Evolutionary conservation across 2,329 filamentous ascomycete species (phyloP).

Genomic region (Fusarium miscanthi): DNA sequence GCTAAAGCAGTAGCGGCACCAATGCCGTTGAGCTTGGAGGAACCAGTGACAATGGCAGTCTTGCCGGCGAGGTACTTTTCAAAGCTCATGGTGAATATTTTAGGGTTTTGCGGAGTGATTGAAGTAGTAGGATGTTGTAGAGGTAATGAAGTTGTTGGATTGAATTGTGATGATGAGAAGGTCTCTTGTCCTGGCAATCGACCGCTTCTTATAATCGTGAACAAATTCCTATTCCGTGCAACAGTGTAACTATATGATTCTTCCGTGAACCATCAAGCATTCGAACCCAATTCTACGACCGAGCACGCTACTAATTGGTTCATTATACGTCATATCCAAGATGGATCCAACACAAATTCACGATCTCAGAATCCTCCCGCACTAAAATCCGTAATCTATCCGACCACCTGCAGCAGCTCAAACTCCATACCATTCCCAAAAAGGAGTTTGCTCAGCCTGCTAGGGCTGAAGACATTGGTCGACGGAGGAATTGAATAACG

Average conservation of each 20-base stretch:
- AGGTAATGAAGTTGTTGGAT: neutral
- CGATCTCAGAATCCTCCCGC: neutral
- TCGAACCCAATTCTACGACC: neutral
- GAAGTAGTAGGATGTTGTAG: neutral
- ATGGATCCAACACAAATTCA: neutral
- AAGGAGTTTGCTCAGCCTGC: neutral
- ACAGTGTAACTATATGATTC: neutral
- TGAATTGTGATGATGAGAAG: neutral
- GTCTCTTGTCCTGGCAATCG: neutral
- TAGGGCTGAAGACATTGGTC: neutral
- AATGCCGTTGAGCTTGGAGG: slow-evolving; percentile 14
- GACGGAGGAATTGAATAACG: slow-evolving; percentile 1
- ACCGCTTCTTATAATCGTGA: neutral
- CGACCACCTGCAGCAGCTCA: neutral
- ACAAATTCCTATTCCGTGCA: neutral
- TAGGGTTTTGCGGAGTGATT: neutral
- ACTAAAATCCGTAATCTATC: neutral
- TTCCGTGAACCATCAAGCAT: neutral
- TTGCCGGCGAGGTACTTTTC: slow-evolving; percentile 42
- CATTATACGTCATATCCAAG: neutral
- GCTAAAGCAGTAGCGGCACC: slow-evolving; percentile 6
- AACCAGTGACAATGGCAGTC: slow-evolving; percentile 41
- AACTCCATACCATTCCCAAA: neutral
- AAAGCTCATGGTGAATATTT: slow-evolving; percentile 21
- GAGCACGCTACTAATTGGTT: neutral